A percentile compares a stretch with the other conserved stretches of the same genome.
These are phyloP conservation scores for Aspergillus hancockii DNA, from an alignment of 495 filamentous ascomycete genomes.

Conservation along the genomic window DNA sequence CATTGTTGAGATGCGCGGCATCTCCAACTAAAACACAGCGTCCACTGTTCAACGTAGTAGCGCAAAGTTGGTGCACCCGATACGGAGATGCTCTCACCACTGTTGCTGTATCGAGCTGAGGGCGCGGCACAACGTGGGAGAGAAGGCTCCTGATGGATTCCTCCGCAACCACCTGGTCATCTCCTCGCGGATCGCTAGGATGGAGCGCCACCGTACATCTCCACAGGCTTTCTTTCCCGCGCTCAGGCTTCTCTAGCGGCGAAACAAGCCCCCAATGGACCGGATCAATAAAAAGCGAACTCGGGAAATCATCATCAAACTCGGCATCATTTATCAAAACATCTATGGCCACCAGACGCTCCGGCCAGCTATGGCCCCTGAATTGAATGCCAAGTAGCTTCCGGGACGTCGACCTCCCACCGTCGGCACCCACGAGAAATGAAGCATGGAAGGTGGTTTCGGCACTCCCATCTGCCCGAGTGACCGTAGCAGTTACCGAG, in stretches of 20 bases:
- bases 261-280: slow-evolving; percentile 1
- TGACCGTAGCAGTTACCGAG: neutral
- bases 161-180: slow-evolving; percentile 1
- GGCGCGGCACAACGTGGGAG: no score
- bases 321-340: neutral
- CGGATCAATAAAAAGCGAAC: neutral
- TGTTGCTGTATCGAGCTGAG: no score
- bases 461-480: neutral
- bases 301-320: neutral
- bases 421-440: slow-evolving; percentile 1
- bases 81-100: neutral
- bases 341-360: slow-evolving; percentile 9
- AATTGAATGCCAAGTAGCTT: neutral
- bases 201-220: slow-evolving; percentile 1
- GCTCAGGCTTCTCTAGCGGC: neutral
- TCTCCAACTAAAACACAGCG: slow-evolving; percentile 11
- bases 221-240: slow-evolving; percentile 1
- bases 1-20: slow-evolving; percentile 11
- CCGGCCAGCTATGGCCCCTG: slow-evolving; percentile 3
- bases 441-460: no score
- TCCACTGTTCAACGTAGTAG: slow-evolving; percentile 9
- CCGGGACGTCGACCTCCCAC: slow-evolving; percentile 7
- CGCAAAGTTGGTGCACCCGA: slow-evolving; percentile 10
- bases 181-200: neutral
- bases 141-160: neutral